Evolutionary conservation across 176 grass and related monocot genomes (phyloP), one percentile per base, ranked within the genome.

Genomic region (Zea mays): DNA sequence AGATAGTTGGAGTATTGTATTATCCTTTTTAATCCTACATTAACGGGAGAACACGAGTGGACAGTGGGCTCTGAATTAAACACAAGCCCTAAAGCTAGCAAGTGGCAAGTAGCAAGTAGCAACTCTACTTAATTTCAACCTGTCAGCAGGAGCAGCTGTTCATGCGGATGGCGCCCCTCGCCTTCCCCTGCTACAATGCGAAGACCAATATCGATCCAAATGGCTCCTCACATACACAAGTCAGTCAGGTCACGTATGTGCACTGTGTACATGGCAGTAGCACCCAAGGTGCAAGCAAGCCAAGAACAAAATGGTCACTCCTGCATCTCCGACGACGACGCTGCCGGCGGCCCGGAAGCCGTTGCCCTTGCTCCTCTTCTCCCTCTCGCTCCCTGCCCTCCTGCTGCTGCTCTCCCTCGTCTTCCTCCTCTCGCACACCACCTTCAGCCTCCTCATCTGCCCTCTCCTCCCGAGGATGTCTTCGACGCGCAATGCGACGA

Each of bases 341-440:
- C n/a, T 27, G 40, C 13, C 75, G 27, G 13, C 51, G 15, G 8
- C 62, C 39, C 68, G 86, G 63, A 88, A 64, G 63, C 86, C 86
- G 34, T 69, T 84, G 69, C 51, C 79, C 0, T 34, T 82, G n/a
- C 85, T 88, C 27, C 46, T 88, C 38, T 49, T 80, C 64, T 80
- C 81, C 68, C 43, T 82, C 50, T 83, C 74, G 46, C 71, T 84
- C 7, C 76, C 81, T 3, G 47, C 80, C 27, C 70, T 88, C 20
- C 63, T 88, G 3, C 45, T 84, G 0, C 8, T 80, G 13, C 39
- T 88, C 81, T 74, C 70, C 75, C 2, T 84, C 17, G 52, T 88
- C 70, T 84, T 84, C 71, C 27, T 88, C 63, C 45, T 88, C 46
- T 84, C 76, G 38, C 70, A 88, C 76, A 88, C 86, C 86, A 84